Evolutionary conservation across 169 alveolate genomes (phyloP).

Genomic region (Cytauxzoon felis): DNA sequence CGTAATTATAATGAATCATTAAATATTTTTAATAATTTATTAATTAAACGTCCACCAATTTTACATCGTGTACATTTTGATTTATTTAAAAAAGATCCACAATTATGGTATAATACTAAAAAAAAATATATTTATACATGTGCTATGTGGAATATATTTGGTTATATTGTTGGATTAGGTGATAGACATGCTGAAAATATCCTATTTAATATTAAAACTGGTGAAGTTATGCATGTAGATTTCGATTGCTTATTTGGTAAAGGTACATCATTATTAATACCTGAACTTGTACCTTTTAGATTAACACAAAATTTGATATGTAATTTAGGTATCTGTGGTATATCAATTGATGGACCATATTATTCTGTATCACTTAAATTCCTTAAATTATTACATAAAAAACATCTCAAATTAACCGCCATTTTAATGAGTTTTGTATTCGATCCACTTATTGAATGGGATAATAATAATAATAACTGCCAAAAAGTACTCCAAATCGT

Average conservation of each 20-base stretch:
- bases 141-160: slow-evolving; percentile 95
- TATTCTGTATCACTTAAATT: slow-evolving; percentile 56
- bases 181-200: slow-evolving; percentile 96
- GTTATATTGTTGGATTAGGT: slow-evolving; percentile 95
- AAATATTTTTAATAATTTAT: slow-evolving; percentile 36
- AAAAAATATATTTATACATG: slow-evolving; percentile 40
- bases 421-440: slow-evolving; percentile 83
- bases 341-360: slow-evolving; percentile 49
- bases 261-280: slow-evolving; percentile 91
- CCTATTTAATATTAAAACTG: slow-evolving; percentile 87
- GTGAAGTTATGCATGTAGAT: slow-evolving; percentile 94
- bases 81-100: slow-evolving; percentile 37
- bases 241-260: slow-evolving; percentile 97
- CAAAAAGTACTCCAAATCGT: slow-evolving; percentile 32
- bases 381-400: slow-evolving; percentile 32
- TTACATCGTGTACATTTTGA: slow-evolving; percentile 49
- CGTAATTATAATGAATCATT: slow-evolving; percentile 41
- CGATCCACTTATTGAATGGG: slow-evolving; percentile 92
- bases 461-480: slow-evolving; percentile 15
- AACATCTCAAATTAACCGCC: slow-evolving; percentile 41
- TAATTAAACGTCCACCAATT: slow-evolving; percentile 61
- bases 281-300: slow-evolving; percentile 97
- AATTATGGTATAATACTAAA: slow-evolving; percentile 29
- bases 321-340: slow-evolving; percentile 77
- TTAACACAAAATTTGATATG: slow-evolving; percentile 92